phyloP scores from a whole-genome alignment of 2,329 filamentous ascomycete species.

The Colletotrichum endophyticum region DNA sequence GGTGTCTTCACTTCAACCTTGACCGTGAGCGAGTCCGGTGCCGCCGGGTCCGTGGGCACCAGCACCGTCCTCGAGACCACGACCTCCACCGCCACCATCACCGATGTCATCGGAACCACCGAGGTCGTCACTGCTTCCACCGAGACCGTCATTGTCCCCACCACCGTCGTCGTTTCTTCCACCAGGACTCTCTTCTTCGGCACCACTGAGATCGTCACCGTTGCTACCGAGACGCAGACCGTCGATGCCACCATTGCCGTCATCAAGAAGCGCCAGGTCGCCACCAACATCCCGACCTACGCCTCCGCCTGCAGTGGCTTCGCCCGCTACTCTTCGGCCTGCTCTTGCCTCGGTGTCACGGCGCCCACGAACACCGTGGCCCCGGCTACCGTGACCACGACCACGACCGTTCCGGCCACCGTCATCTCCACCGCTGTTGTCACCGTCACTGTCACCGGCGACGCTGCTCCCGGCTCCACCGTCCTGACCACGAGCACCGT shows the following conservation, averaged over 20 bases:
- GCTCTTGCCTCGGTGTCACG: slow-evolving; percentile 27
- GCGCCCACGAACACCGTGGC: slow-evolving; percentile 21
- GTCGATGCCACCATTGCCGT: slow-evolving; percentile 4
- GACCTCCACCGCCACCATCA: not conserved
- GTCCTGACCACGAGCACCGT: not conserved
- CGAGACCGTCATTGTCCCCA: slow-evolving; percentile 10
- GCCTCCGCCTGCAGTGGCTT: slow-evolving; percentile 25
- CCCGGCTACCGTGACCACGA: slow-evolving; percentile 10
- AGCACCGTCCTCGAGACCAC: not conserved
- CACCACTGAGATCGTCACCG: slow-evolving; percentile 12
- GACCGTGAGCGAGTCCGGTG: not conserved
- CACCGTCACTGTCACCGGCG: slow-evolving; percentile 16
- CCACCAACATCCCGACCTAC: slow-evolving; percentile 20
- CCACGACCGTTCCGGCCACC: slow-evolving; percentile 15
- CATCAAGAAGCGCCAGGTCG: slow-evolving; percentile 4
- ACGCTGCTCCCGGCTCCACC: not conserved
- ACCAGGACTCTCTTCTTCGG: slow-evolving; percentile 13
- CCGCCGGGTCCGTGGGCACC: slow-evolving; percentile 1
- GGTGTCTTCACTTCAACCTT: slow-evolving; percentile 10
- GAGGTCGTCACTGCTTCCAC: slow-evolving; percentile 3
- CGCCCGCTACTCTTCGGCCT: slow-evolving; percentile 27
- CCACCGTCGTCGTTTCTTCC: slow-evolving; percentile 7
- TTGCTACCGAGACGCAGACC: slow-evolving; percentile 18
- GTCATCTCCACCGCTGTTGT: slow-evolving; percentile 11
- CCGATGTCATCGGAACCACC: not conserved